Percentiles rank a stretch among this genome's conserved stretches.
Evolutionary conservation across 768 basidiomycete species (phyloP).

Genomic region (Suillus fuscotomentosus): DNA sequence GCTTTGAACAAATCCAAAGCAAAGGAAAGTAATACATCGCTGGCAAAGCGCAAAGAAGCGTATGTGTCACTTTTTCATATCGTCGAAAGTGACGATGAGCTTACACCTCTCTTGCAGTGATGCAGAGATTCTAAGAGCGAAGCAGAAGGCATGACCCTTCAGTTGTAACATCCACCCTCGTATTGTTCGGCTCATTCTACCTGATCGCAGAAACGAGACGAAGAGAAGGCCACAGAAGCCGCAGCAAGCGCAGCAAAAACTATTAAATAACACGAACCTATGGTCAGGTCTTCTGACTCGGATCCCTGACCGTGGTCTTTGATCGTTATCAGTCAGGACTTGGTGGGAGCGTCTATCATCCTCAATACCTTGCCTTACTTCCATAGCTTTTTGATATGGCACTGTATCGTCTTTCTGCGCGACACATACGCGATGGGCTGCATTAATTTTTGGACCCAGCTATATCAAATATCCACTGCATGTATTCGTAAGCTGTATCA

Average conservation of each 20-base stretch:
- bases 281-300: slow-evolving; percentile 15
- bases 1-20: slow-evolving; percentile 51
- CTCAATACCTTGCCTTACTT: slow-evolving; percentile 10
- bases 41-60: slow-evolving; percentile 76
- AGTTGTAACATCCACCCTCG: slow-evolving; percentile 1
- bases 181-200: slow-evolving; percentile 9
- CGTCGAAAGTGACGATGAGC: slow-evolving; percentile 10
- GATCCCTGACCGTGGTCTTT: slow-evolving; percentile 12
- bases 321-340: slow-evolving; percentile 1
- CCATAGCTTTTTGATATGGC: neutral
- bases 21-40: slow-evolving; percentile 62
- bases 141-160: slow-evolving; percentile 64
- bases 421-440: neutral
- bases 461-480: neutral
- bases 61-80: slow-evolving; percentile 40
- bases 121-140: slow-evolving; percentile 70
- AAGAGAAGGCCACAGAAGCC: slow-evolving; percentile 39
- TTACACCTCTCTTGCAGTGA: slow-evolving; percentile 49
- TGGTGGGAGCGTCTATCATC: slow-evolving; percentile 13
- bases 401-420: neutral
- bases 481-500: neutral
- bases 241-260: slow-evolving; percentile 15
- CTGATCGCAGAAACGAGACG: slow-evolving; percentile 51
- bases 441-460: neutral
- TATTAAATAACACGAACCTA: slow-evolving; percentile 36